Conservation (phyloP, 805 yeast genomes). For the Metschnikowia kofuensis region DNA sequence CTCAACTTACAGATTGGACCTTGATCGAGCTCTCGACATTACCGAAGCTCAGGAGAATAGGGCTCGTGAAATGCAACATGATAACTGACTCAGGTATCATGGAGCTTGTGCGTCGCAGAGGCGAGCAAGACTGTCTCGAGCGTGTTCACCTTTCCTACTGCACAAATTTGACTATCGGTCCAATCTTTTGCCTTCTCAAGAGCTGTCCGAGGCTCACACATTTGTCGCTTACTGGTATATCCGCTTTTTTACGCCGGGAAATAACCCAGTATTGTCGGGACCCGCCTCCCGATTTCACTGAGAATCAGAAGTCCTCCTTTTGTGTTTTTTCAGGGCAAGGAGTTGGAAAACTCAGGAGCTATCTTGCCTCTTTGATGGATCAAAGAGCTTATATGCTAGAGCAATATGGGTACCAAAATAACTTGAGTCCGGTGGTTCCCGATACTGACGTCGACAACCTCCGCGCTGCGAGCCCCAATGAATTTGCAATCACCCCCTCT, state of each 20-base stretch:
- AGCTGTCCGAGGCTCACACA: conserved; percentile 87
- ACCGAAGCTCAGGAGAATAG: conserved; percentile 83
- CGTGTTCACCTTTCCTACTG: conserved; percentile 93
- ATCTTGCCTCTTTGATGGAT: conserved; percentile 43
- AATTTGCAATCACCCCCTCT: conserved; percentile 4
- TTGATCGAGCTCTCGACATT: conserved; percentile 71
- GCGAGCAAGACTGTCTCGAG: conserved; percentile 78
- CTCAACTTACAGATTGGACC: conserved; percentile 81
- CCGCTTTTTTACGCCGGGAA: conserved; percentile 83
- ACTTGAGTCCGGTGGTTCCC: background rate
- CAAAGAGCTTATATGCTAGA: conserved; percentile 18
- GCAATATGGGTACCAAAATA: conserved; percentile 8
- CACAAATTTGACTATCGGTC: conserved; percentile 70
- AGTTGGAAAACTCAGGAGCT: conserved; percentile 69
- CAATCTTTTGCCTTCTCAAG: conserved; percentile 70
- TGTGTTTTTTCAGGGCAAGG: conserved; percentile 95
- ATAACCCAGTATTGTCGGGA: conserved; percentile 84
- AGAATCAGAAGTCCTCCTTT: conserved; percentile 77
- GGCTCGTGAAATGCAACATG: conserved; percentile 85
- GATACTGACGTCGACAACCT: background rate
- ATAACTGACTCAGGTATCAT: conserved; percentile 82
- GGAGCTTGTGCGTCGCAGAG: conserved; percentile 63
- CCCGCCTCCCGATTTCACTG: conserved; percentile 90
- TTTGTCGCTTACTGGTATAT: conserved; percentile 85
- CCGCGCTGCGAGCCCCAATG: conserved; percentile 2